Conservation (phyloP, 2,329 filamentous ascomycete species). For the Hypoxylon sp. region DNA sequence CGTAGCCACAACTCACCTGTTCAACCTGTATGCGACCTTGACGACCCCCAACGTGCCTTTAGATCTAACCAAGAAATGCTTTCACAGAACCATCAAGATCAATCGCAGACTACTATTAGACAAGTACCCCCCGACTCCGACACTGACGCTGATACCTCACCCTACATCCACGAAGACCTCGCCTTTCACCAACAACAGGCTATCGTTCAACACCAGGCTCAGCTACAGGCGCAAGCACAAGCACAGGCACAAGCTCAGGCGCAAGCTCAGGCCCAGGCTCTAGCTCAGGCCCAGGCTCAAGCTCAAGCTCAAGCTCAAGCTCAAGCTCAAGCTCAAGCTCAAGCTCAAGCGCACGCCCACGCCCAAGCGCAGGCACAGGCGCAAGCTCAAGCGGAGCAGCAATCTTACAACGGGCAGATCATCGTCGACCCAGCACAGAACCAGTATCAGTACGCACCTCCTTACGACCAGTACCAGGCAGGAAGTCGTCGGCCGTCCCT, state of each 20-base stretch:
- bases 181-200: conserved; percentile 58
- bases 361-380: conserved; percentile 50
- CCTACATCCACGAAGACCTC: conserved; percentile 61
- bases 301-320: conserved; percentile 39
- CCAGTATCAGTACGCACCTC: conserved; percentile 53
- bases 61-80: conserved; percentile 57
- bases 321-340: conserved; percentile 48
- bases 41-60: conserved; percentile 54
- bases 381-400: conserved; percentile 41
- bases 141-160: conserved; percentile 58
- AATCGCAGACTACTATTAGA: conserved; percentile 60
- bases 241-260: conserved; percentile 37
- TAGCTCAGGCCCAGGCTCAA: conserved; percentile 34
- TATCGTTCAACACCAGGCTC: conserved; percentile 49
- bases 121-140: conserved; percentile 62
- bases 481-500: conserved; percentile 46
- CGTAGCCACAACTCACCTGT: conserved; percentile 56
- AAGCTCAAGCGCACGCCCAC: conserved; percentile 43
- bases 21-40: conserved; percentile 59
- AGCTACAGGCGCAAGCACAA: conserved; percentile 38
- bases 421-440: conserved; percentile 57
- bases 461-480: conserved; percentile 49
- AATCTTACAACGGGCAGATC: conserved; percentile 54
- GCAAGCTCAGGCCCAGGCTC: conserved; percentile 47
- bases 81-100: conserved; percentile 57